Evolutionary conservation across 2,329 filamentous ascomycete species (phyloP), one percentile per base, ranked within the genome.

Genomic region (Colletotrichum falcatum): DNA sequence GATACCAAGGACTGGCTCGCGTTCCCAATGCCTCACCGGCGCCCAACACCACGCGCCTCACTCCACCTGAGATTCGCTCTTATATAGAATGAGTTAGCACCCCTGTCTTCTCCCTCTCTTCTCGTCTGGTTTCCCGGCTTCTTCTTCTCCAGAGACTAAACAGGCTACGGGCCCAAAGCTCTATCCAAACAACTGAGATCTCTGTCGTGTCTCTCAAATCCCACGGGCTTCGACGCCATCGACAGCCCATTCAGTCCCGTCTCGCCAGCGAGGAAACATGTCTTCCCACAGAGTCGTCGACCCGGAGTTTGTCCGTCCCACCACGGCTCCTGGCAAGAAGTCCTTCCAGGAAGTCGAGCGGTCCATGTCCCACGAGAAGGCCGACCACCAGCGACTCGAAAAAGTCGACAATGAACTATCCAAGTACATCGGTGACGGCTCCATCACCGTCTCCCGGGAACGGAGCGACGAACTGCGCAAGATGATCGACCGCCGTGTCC

Each of bases 321-420:
- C 67, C n/a, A 66, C 65, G 37, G 35, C 69, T 53, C 75, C 75
- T 16, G 74, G 73, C 55, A 76, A 76, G 49, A 75, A 73, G 30
- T 75, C 76, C 66, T 42, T 66, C 44, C 74, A 76, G 20, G 77
- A 82, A 56, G 74, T 77, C 59, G 78, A 79, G 54, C 75, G 75
- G 18, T 46, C 65, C 14, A 26, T 33, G 23, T 70, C 72, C 18
- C 42, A 66, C 58, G 63, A 73, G 12, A 73, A 73, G 35, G 39
- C 70, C 59, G 51, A 70, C 46, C 61, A 66, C 62, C 69, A 72
- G 28, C 71, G 72, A 39, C 67, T 66, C 46, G 73, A 68, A 4
- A 63, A 73, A 51, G 85, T 94, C 65, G 92, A 94, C 80, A 84
- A 87, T 65, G 92, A 94, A 80, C 83, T 94, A 46, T 90, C 91